Evolutionary conservation across 768 basidiomycete genomes (phyloP).

Genomic region (Termitomyces sp.): DNA sequence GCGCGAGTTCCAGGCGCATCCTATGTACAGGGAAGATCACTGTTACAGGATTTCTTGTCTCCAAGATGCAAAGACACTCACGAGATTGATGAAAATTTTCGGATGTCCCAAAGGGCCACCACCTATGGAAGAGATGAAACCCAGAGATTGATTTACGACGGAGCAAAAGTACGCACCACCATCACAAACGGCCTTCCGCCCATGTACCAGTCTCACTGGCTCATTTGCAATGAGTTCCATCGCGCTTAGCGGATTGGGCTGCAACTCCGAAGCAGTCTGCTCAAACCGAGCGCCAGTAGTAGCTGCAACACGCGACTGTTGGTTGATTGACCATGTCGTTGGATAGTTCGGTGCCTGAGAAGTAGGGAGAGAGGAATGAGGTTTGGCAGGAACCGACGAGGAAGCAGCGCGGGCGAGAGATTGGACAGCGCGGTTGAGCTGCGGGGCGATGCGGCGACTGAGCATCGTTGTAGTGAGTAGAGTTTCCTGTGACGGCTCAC

Average conservation of each 20-base stretch:
- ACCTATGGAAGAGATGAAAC: constrained; percentile 44
- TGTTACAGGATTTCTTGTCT: neutral
- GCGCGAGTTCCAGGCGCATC: constrained; percentile 85
- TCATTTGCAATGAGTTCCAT: constrained; percentile 88
- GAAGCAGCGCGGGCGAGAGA: constrained; percentile 27
- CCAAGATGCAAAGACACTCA: constrained; percentile 32
- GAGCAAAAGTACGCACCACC: constrained; percentile 64
- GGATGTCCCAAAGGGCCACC: constrained; percentile 95
- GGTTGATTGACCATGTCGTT: constrained; percentile 82
- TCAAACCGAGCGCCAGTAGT: constrained; percentile 81
- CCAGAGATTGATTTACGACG: neutral
- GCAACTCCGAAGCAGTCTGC: constrained; percentile 83
- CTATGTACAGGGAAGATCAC: constrained; percentile 37
- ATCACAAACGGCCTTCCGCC: constrained; percentile 88
- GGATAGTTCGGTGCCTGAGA: constrained; percentile 84
- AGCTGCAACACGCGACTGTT: constrained; percentile 62
- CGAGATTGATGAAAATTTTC: constrained; percentile 94
- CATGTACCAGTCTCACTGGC: constrained; percentile 78
- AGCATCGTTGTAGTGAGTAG: constrained; percentile 28
- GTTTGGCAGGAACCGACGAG: constrained; percentile 23
- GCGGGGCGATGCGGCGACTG: constrained; percentile 33
- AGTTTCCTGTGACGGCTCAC: neutral
- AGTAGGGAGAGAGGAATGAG: constrained; percentile 29
- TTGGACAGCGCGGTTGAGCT: constrained; percentile 26
- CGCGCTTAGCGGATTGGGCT: constrained; percentile 87